Base-by-base conservation (phyloP, 208 protist genomes). In the Acanthamoeba sp. region DNA sequence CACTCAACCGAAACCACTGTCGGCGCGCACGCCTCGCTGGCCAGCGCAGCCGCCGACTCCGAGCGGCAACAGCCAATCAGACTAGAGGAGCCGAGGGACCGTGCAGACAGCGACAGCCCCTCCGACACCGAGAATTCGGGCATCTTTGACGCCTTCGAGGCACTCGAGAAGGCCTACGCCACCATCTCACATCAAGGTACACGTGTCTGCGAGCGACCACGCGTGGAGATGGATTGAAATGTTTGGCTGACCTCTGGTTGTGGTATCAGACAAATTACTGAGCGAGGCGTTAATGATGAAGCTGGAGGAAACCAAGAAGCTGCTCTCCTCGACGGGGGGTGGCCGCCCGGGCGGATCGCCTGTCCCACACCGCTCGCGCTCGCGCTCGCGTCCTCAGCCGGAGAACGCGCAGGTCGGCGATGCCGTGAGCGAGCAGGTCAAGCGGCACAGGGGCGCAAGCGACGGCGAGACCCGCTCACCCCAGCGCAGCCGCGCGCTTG, bases 201-300 rank as follows among this genome's bases (percentile, higher is more conserved):
- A 24, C 27, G 36, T 48, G 32, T 4, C 4, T 12, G 2, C 14
- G 66, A 9, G 29, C n/a, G 66, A 36, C 10, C 29, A 9, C 5
- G 62, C 29, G 62, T 34, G 2, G n/a, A n/a, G n/a, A n/a, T n/a
- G n/a, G n/a, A n/a, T n/a, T n/a, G n/a, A n/a, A n/a, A n/a, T n/a
- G n/a, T n/a, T n/a, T n/a, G n/a, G n/a, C n/a, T 42, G 10, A 42
- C 66, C 2, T 38, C 29, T 40, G 9, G 10, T 76, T 42, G 32
- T 40, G 16, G 9, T 3, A 27, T 5, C 71, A 64, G 82, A 89
- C 82, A 89, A 89, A 36, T 36, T 48, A 20, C 45, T 89, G 16
- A 66, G 50, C 50, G 82, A 52, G 45, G 82, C 82, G 55, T 29
- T 89, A 45, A 89, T 89, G 82, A 18, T 89, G n/a, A 89, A 89